Evolutionary conservation across 306 rosid genomes (phyloP).

Genomic region (Pachyrhizus erosus): DNA sequence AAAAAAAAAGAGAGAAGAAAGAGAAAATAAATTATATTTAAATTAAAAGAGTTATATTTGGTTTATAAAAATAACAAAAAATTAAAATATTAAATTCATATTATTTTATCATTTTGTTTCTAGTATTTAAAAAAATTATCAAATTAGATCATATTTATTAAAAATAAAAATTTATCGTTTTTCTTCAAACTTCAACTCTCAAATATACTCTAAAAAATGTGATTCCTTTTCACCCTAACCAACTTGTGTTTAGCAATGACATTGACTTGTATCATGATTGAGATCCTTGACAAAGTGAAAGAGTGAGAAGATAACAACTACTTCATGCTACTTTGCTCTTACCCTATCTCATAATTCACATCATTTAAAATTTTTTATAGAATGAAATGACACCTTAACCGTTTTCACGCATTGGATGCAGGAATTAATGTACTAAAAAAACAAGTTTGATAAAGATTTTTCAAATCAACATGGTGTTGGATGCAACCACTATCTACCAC

Average conservation of each 20-base stretch:
- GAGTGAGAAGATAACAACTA: conserved; percentile 11
- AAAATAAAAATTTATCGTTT: neutral
- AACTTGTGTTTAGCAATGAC: neutral
- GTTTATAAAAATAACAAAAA: neutral
- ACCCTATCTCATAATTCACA: conserved; percentile 33
- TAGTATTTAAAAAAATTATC: neutral
- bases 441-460: neutral
- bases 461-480: conserved; percentile 27
- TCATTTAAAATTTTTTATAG: conserved; percentile 18
- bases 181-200: neutral
- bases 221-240: neutral
- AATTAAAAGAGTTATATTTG: neutral
- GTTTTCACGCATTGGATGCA: conserved; percentile 9
- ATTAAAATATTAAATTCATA: neutral
- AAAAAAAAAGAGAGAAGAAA: neutral
- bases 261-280: conserved; percentile 4
- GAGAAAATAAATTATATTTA: neutral
- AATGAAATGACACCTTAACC: conserved; percentile 41
- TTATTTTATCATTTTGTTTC: neutral
- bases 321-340: conserved; percentile 26
- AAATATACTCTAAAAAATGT: neutral
- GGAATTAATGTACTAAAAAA: neutral
- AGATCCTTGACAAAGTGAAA: neutral
- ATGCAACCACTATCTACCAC: conserved; percentile 38
- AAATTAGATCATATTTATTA: neutral